Base-by-base conservation (phyloP, 1,284 basidiomycete genomes). In the Tylopilus orsonianus region DNA sequence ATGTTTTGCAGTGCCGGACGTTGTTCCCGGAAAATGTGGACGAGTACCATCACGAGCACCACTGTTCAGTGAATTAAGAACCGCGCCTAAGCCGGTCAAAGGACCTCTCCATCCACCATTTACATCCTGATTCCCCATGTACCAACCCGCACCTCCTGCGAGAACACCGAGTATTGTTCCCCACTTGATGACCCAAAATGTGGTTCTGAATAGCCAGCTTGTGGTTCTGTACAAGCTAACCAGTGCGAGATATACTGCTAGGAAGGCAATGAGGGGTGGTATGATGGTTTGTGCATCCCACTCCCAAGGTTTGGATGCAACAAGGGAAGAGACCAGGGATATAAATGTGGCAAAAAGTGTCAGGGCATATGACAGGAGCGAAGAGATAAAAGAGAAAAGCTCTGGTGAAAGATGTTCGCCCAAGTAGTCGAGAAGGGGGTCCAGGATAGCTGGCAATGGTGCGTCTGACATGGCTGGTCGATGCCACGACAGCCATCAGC, bases 171-270 rank as follows among this genome's bases (percentile, higher is more conserved):
- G 54, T 46, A 91, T 69, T 4, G 72, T 68, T 19, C 83, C 84
- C 87, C 87, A 90, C 66, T 91, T 91, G 56, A 85, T 61, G 59
- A 88, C 75, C 72, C 79, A 87, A 56, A 89, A 64, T 13, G 68
- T 71, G 27, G 79, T 80, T 50, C 85, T 77, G 54, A 90, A 66
- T 59, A 86, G 75, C 82, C 85, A 90, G 18, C 75, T 77, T 13
- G 87, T 82, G 5, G 89, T 88, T 47, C 85, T 81, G 67, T 89
- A 87, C 48, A 88, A 66, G 60, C 81, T 87, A 48, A 81, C 54
- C 18, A 90, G 73, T 2, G 85, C 85, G 54, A 89, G 73, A 66
- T 90, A 91, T 9, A 84, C 83, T 4, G 77, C 75, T 44, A 90
- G 67, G 24, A 90, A 62, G 46, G 78, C 85, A 59, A 91, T 80